Evolutionary conservation across 345 rosid genomes (phyloP).

Genomic region (Populus nigra): DNA sequence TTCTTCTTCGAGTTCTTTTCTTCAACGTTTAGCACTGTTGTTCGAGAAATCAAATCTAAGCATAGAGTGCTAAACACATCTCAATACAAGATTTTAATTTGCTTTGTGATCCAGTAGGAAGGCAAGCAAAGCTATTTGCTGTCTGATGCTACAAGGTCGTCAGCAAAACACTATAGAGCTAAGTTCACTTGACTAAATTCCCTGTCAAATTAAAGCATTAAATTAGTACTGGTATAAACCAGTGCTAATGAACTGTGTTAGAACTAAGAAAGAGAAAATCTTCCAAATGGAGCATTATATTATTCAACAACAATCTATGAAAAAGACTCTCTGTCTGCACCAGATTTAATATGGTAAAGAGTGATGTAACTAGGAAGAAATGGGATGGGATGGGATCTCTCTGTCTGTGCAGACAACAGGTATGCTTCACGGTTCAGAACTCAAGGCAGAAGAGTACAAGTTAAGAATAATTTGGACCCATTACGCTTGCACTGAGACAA

Average conservation of each 20-base stretch:
- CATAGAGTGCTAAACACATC: no score
- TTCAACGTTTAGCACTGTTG: no score
- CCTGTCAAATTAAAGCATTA: background rate
- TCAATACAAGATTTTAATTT: background rate
- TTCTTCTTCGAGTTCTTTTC: no score
- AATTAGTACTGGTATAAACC: background rate
- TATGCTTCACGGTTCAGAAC: slow-evolving; percentile 42
- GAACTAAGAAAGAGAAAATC: background rate
- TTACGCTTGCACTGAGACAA: slow-evolving; percentile 26
- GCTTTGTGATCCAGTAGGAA: background rate
- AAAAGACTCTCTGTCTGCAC: background rate
- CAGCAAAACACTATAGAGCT: background rate
- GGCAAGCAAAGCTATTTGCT: background rate
- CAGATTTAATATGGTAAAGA: background rate
- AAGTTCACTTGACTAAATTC: background rate
- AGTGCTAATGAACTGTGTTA: background rate
- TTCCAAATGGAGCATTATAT: background rate
- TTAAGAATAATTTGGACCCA: slow-evolving; percentile 55
- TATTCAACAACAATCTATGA: background rate
- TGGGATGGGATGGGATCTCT: slow-evolving; percentile 59
- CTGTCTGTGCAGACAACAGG: slow-evolving; percentile 67
- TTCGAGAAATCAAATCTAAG: no score
- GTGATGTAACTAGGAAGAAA: background rate
- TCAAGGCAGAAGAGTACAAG: slow-evolving; percentile 56
- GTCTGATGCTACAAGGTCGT: background rate